Evolutionary conservation across 2,329 filamentous ascomycete species (phyloP).

Genomic region (Trichoderma sp.): DNA sequence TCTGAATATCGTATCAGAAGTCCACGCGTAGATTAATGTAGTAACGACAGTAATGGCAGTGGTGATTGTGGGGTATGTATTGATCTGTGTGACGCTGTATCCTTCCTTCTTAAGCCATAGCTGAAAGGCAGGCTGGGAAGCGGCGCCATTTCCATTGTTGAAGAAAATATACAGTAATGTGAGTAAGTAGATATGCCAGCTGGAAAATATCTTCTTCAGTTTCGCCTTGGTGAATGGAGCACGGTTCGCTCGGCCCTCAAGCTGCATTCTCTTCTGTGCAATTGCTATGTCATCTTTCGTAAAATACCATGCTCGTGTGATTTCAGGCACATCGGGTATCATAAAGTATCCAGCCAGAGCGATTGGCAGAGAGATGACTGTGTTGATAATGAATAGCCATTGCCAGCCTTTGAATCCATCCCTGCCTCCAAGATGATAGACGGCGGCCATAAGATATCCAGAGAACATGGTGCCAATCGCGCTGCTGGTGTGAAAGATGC

Average conservation of each 20-base stretch:
- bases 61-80: constrained; percentile 58
- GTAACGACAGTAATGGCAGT: constrained; percentile 53
- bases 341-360: constrained; percentile 34
- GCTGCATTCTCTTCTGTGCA: constrained; percentile 31
- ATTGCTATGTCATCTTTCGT: constrained; percentile 28
- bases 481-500: constrained; percentile 39
- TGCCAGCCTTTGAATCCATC: constrained; percentile 26
- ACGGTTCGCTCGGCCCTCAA: constrained; percentile 44
- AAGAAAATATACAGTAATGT: constrained; percentile 60
- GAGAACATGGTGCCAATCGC: constrained; percentile 32
- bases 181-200: constrained; percentile 63
- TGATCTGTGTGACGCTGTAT: constrained; percentile 42
- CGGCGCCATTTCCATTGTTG: constrained; percentile 53
- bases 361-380: constrained; percentile 35
- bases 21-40: constrained; percentile 63
- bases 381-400: constrained; percentile 34
- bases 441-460: constrained; percentile 34
- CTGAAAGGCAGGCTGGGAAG: constrained; percentile 53
- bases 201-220: constrained; percentile 57
- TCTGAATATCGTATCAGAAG: constrained; percentile 57
- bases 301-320: constrained; percentile 29
- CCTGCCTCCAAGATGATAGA: constrained; percentile 32
- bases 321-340: constrained; percentile 32
- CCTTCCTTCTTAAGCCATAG: constrained; percentile 46
- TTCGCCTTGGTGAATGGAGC: constrained; percentile 44